Conservation (phyloP, 2,329 filamentous ascomycete species). For the Neoscytalidium dimidiatum region DNA sequence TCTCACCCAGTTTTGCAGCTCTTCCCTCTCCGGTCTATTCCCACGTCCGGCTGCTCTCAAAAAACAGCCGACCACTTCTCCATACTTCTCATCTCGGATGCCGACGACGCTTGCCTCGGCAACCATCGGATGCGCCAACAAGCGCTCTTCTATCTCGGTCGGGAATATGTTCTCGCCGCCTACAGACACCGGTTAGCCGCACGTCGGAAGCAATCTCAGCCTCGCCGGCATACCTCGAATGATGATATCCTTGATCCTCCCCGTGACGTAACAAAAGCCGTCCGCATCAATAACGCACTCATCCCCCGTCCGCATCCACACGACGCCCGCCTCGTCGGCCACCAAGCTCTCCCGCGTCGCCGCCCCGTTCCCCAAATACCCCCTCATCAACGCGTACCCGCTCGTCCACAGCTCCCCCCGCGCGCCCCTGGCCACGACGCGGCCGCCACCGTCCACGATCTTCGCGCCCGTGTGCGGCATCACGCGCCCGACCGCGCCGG, state of each 20-base stretch:
- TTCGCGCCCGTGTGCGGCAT: constrained; percentile 81
- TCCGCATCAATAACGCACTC: constrained; percentile 82
- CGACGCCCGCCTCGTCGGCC: constrained; percentile 53
- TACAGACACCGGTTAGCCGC: constrained; percentile 24
- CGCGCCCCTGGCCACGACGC: constrained; percentile 64
- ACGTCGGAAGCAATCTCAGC: neutral
- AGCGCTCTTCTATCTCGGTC: constrained; percentile 84
- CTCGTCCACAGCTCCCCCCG: constrained; percentile 79
- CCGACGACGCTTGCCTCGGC: constrained; percentile 81
- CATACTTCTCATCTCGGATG: constrained; percentile 76
- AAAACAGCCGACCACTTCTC: constrained; percentile 66
- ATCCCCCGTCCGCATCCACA: constrained; percentile 93
- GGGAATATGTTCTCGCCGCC: constrained; percentile 95
- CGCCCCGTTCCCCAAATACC: constrained; percentile 75
- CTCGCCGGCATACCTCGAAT: constrained; percentile 63
- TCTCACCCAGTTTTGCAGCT: neutral
- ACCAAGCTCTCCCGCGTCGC: constrained; percentile 70
- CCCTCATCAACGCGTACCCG: constrained; percentile 88
- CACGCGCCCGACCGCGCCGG: constrained; percentile 72
- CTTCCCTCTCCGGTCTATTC: neutral
- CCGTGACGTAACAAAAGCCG: constrained; percentile 86
- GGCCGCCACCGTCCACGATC: constrained; percentile 71
- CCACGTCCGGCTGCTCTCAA: neutral
- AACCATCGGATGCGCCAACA: constrained; percentile 71
- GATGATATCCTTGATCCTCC: constrained; percentile 91